A percentile compares a stretch with the other conserved stretches of the same genome.
phyloP scores from a whole-genome alignment of 495 filamentous ascomycete genomes.

The Cercophora scortea region DNA sequence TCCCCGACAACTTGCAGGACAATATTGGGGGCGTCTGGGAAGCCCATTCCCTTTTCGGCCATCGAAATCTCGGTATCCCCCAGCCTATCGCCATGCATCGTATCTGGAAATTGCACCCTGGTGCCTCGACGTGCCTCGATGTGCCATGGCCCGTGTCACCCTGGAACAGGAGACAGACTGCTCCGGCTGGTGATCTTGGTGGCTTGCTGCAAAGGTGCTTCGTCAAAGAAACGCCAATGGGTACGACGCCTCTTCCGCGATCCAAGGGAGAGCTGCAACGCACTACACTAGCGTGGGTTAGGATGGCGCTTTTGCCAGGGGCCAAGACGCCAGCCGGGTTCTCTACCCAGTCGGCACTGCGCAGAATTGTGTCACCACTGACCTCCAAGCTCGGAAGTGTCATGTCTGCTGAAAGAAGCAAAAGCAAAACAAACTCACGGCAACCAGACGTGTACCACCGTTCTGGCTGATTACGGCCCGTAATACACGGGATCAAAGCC shows the following conservation, averaged over 20 bases:
- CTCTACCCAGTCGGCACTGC: neutral
- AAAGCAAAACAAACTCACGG: neutral
- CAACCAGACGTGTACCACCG: too few relatives aligned
- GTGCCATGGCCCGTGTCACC: neutral
- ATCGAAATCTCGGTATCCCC: conserved; percentile 19
- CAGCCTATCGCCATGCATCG: conserved; percentile 22
- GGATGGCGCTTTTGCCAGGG: too few relatives aligned
- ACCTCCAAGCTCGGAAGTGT: too few relatives aligned
- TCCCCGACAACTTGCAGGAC: conserved; percentile 23
- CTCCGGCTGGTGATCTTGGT: neutral
- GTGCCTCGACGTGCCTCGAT: neutral
- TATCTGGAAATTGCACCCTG: conserved; percentile 12
- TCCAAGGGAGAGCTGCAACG: too few relatives aligned
- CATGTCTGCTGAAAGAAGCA: neutral
- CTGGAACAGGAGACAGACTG: neutral
- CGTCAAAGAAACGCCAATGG: neutral
- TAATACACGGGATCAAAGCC: too few relatives aligned
- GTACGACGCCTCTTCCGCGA: neutral
- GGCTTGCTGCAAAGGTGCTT: conserved; percentile 5
- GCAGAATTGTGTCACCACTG: too few relatives aligned
- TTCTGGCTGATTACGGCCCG: too few relatives aligned
- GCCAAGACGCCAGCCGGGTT: neutral
- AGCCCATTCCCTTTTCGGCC: conserved; percentile 11
- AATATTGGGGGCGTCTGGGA: conserved; percentile 18
- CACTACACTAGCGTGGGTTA: too few relatives aligned